Conservation (phyloP, 805 yeast species). For the Yueomyces sinensis region DNA sequence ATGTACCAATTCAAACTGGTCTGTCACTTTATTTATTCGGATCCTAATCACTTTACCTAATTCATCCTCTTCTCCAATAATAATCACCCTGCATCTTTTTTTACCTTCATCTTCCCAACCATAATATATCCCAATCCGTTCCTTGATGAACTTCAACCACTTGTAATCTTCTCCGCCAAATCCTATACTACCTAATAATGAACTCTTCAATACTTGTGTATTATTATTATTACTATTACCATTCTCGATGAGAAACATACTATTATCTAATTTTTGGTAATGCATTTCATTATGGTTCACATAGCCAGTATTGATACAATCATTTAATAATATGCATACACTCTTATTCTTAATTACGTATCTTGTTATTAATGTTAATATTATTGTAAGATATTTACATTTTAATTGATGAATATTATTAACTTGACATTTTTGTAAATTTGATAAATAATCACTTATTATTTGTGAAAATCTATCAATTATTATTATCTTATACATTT, state of each 20-base stretch:
- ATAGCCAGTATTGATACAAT: slow-evolving; percentile 22
- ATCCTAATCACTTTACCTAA: background rate
- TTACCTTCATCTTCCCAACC: slow-evolving; percentile 12
- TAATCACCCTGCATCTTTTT: too few relatives aligned
- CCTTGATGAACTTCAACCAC: slow-evolving; percentile 20
- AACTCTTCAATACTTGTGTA: slow-evolving; percentile 20
- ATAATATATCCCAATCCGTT: slow-evolving; percentile 19
- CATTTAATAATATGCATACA: slow-evolving; percentile 15
- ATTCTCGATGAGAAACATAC: slow-evolving; percentile 1
- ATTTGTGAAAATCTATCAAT: slow-evolving; percentile 24
- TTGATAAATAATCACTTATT: slow-evolving; percentile 13
- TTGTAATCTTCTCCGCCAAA: slow-evolving; percentile 17
- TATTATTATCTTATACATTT: slow-evolving; percentile 11
- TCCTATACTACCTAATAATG: slow-evolving; percentile 19
- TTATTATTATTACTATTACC: slow-evolving; percentile 3
- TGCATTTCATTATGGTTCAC: slow-evolving; percentile 1
- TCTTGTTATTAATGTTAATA: slow-evolving; percentile 19
- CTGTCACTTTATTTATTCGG: too few relatives aligned
- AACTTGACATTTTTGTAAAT: background rate
- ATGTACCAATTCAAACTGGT: too few relatives aligned
- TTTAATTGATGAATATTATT: slow-evolving; percentile 16
- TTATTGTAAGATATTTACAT: slow-evolving; percentile 13
- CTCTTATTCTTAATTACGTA: slow-evolving; percentile 12
- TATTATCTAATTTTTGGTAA: too few relatives aligned
- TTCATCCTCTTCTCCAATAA: background rate